A percentile compares a stretch with the other conserved stretches of the same genome.
Conservation (phyloP, 495 filamentous ascomycete genomes). For the Talaromyces borbonicus region DNA sequence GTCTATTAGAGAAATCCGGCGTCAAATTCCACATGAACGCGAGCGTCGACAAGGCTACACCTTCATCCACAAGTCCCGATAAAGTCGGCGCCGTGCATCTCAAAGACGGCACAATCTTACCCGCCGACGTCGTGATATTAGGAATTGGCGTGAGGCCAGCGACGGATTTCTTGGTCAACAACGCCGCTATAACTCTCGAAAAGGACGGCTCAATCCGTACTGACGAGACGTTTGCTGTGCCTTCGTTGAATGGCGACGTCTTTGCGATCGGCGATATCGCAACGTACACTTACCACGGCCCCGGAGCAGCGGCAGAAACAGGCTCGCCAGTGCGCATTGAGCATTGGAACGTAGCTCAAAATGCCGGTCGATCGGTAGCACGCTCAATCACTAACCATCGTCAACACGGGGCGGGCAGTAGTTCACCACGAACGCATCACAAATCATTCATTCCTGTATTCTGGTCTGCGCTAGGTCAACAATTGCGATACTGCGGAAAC, state of each 20-base stretch:
- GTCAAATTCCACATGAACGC: constrained; percentile 79
- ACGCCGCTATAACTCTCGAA: constrained; percentile 53
- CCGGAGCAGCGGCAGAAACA: constrained; percentile 47
- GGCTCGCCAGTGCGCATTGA: constrained; percentile 68
- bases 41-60: constrained; percentile 67
- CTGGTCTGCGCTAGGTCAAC: constrained; percentile 85
- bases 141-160: constrained; percentile 83
- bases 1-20: constrained; percentile 69
- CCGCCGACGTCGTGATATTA: constrained; percentile 82
- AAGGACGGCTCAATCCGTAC: constrained; percentile 73
- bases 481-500: constrained; percentile 88
- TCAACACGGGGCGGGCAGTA: too few species aligned
- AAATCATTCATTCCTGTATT: constrained; percentile 86
- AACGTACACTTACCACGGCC: constrained; percentile 87
- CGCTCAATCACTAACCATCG: constrained; percentile 21
- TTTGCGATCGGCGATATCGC: constrained; percentile 96
- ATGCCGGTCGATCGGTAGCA: constrained; percentile 70
- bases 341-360: constrained; percentile 98
- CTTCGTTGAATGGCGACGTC: constrained; percentile 58
- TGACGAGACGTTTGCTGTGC: constrained; percentile 66
- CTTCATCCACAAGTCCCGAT: constrained; percentile 50
- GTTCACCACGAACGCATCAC: constrained; percentile 35
- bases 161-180: constrained; percentile 76
- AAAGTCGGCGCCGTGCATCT: constrained; percentile 72
- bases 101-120: constrained; percentile 76